Evolutionary conservation across 148 eudicot species (phyloP).

Genomic region (Vaccinium vitisidaea): DNA sequence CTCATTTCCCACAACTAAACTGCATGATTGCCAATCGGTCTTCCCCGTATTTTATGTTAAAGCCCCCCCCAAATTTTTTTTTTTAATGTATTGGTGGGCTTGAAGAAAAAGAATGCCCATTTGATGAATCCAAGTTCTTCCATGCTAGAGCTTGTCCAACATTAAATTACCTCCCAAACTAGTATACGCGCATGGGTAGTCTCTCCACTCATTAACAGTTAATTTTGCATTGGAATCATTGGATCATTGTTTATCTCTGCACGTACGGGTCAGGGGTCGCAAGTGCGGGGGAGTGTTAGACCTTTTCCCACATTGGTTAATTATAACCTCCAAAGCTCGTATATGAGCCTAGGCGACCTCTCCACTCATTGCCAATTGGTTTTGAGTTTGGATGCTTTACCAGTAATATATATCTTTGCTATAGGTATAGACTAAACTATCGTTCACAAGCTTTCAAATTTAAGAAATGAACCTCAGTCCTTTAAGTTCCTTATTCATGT

Average conservation of each 20-base stretch:
- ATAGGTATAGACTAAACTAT: neutral
- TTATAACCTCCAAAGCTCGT: no score
- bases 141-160: neutral
- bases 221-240: neutral
- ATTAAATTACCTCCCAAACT: neutral
- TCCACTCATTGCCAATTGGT: no score
- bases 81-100: neutral
- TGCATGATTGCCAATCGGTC: neutral
- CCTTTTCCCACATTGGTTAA: no score
- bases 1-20: neutral
- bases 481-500: slow-evolving; percentile 83
- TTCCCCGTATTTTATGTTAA: neutral
- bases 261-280: no score
- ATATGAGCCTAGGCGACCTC: no score
- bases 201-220: neutral
- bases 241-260: no score
- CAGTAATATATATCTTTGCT: neutral
- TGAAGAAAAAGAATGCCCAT: neutral
- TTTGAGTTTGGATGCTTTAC: no score
- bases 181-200: neutral
- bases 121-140: neutral
- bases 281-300: no score
- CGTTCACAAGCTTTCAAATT: slow-evolving; percentile 8
- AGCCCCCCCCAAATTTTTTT: neutral
- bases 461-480: slow-evolving; percentile 69